Evolutionary conservation across 2,329 filamentous ascomycete species (phyloP).

Genomic region (Nemania sp.): DNA sequence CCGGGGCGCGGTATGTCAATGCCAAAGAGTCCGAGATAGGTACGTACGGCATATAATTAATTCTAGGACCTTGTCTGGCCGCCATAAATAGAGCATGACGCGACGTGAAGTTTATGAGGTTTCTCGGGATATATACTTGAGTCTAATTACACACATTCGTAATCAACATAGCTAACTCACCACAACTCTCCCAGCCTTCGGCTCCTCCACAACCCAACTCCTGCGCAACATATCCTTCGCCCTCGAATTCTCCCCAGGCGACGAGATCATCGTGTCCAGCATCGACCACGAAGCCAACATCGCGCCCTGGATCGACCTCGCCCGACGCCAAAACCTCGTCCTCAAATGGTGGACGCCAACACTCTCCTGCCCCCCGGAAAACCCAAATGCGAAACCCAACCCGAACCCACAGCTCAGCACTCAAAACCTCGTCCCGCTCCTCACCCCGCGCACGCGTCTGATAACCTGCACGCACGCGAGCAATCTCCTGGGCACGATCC

Average conservation of each 20-base stretch:
- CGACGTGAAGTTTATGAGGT: too few relatives aligned
- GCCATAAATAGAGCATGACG: too few relatives aligned
- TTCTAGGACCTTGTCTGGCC: too few relatives aligned
- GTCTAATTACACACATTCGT: neutral
- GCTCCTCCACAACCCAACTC: conserved; percentile 74
- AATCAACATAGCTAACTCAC: neutral
- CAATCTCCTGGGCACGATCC: conserved; percentile 35
- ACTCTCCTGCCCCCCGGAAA: conserved; percentile 36
- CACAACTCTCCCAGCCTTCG: conserved; percentile 56
- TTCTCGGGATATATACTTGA: too few relatives aligned
- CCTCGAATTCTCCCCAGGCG: conserved; percentile 56
- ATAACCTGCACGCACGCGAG: conserved; percentile 74
- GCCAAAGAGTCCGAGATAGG: conserved; percentile 67
- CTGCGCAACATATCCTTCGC: conserved; percentile 69
- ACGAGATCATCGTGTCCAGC: conserved; percentile 71
- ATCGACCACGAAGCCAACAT: conserved; percentile 81
- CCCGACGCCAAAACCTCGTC: conserved; percentile 59
- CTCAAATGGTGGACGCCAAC: conserved; percentile 71
- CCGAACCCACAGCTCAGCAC: conserved; percentile 62
- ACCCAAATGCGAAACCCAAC: neutral
- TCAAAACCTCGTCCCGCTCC: conserved; percentile 58
- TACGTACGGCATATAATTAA: conserved; percentile 36
- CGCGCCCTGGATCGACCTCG: conserved; percentile 72
- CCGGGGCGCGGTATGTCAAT: conserved; percentile 72
- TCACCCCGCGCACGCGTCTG: conserved; percentile 67